Evolutionary conservation across 2,329 filamentous ascomycete genomes (phyloP).

Genomic region (Fusarium annulatum): DNA sequence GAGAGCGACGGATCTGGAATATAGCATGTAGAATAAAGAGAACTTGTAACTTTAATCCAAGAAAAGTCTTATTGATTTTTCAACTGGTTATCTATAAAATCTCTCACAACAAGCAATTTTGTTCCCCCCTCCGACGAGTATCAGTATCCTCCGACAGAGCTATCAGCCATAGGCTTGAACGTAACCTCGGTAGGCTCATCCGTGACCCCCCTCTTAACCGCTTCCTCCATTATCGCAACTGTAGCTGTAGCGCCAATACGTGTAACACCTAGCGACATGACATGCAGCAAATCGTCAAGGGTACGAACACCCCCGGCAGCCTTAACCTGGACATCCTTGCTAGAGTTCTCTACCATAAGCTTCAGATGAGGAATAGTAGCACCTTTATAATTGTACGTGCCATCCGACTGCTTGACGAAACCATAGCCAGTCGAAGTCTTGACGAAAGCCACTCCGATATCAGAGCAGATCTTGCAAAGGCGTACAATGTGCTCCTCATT

Average conservation of each 20-base stretch:
- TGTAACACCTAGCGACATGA: constrained; percentile 64
- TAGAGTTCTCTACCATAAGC: constrained; percentile 62
- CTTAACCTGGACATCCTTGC: constrained; percentile 60
- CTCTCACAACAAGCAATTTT: too few species aligned
- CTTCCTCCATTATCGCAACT: constrained; percentile 65
- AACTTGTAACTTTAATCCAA: too few species aligned
- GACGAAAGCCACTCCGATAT: constrained; percentile 64
- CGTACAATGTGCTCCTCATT: constrained; percentile 59
- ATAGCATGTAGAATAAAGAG: fast-evolving
- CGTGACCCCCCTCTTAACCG: constrained; percentile 60
- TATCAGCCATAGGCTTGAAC: constrained; percentile 20
- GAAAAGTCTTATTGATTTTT: too few species aligned
- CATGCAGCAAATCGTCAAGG: constrained; percentile 65
- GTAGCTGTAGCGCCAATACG: constrained; percentile 68
- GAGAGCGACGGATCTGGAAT: too few species aligned
- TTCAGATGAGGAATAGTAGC: constrained; percentile 63
- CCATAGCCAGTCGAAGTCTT: constrained; percentile 72
- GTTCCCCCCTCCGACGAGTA: fast-evolving
- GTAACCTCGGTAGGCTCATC: constrained; percentile 33
- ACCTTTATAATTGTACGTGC: constrained; percentile 64
- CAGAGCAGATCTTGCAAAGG: constrained; percentile 66
- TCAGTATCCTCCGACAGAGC: constrained; percentile 14
- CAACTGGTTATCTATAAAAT: too few species aligned
- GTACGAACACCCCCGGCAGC: constrained; percentile 68
- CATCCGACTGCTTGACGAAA: constrained; percentile 65